Evolutionary conservation across 208 protist species (phyloP).

Genomic region (Lotmaria passim): DNA sequence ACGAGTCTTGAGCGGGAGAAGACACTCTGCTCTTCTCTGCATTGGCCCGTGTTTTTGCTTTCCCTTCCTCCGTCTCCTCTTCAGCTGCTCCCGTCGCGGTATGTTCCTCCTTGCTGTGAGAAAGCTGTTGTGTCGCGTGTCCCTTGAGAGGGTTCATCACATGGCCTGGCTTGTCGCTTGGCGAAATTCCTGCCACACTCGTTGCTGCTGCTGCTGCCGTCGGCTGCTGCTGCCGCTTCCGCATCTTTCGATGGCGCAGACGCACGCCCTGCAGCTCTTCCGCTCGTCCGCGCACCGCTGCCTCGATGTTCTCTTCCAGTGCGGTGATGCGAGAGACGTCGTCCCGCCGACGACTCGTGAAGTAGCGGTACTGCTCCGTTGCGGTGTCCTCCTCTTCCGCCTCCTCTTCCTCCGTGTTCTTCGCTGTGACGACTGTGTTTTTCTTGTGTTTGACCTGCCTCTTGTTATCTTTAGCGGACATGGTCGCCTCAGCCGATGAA

Average conservation of each 20-base stretch:
- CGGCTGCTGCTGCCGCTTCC: background rate
- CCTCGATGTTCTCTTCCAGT: slow-evolving; percentile 57
- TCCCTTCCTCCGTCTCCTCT: background rate
- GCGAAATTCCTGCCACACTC: too few relatives aligned
- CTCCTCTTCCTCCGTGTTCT: background rate
- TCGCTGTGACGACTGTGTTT: background rate
- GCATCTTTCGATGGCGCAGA: slow-evolving; percentile 13
- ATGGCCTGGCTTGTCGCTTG: too few relatives aligned
- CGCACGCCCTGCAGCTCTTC: slow-evolving; percentile 30
- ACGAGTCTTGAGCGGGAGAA: too few relatives aligned
- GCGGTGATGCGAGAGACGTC: slow-evolving; percentile 44
- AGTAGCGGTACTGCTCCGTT: slow-evolving; percentile 59
- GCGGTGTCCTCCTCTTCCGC: background rate
- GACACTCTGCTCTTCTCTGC: too few relatives aligned
- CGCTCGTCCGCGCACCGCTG: slow-evolving; percentile 39
- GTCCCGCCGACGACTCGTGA: slow-evolving; percentile 60
- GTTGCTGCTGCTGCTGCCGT: background rate
- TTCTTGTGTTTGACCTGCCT: background rate
- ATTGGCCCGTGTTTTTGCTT: too few relatives aligned
- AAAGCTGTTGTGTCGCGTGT: too few relatives aligned
- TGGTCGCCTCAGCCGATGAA: too few relatives aligned
- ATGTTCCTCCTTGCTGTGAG: too few relatives aligned
- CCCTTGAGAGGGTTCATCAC: too few relatives aligned
- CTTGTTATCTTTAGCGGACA: too few relatives aligned
- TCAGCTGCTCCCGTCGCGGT: background rate